Evolutionary conservation across 768 basidiomycete genomes (phyloP), one percentile per base, ranked within the genome.

Genomic region (Leucosporidium yakuticum): DNA sequence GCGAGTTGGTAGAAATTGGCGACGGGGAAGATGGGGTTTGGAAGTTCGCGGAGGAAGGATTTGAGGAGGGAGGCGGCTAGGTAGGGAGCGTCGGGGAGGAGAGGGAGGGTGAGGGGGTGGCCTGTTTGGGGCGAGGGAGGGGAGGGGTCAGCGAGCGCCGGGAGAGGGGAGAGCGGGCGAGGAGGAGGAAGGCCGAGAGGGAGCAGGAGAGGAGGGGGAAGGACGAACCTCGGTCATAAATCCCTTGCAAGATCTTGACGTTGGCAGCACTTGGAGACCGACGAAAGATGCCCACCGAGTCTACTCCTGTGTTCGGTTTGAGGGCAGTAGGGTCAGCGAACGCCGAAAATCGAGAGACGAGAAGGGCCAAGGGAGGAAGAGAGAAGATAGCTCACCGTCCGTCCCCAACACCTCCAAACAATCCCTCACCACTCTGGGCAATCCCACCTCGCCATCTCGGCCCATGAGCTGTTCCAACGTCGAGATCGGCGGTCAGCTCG

Each of bases 41-140:
- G 70, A 1, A 68, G 62, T 0, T n/a, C 27, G 19, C 62, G 67
- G 0, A 71, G 67, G 59, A 65, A 66, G 20, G 29, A 54, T 25
- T 71, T 71, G 58, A 71, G 49, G 23, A 71, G 62, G 2, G 70
- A 71, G 0, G 70, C 67, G 36, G 70, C 56, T 51, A 71, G 64
- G 62, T 71, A 66, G 1, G 70, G 62, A 1, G 67, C 61, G 32
- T 71, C 70, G 20, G 70, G 67, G 15, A 56, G 29, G 34, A 50
- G 0, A 1, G 39, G 2, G 58, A 71, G 70, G 25, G 67, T 25
- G 53, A 71, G 58, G 29, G 64, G 61, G 49, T 71, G 67, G 0
- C 57, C 57, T 59, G 36, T 11, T 4, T 15, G 23, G 2, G 0
- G 9, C 7, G n/a, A n/a, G n/a, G 6, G 39, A 5, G 34, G 34